phyloP scores from a whole-genome alignment of 495 filamentous ascomycete genomes.

The Penicillium lividum region DNA sequence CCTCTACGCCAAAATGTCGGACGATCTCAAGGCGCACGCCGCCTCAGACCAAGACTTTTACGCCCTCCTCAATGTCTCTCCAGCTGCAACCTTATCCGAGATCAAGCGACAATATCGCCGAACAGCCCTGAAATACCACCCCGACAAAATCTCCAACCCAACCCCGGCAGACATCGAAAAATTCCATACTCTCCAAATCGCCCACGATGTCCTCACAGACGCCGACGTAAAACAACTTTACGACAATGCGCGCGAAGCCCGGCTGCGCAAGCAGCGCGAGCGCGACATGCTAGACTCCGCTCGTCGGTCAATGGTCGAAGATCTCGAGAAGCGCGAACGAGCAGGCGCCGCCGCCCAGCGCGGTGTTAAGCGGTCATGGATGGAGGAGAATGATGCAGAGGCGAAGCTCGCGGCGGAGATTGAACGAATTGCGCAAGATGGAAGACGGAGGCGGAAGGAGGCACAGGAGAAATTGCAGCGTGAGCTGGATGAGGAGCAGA shows the following conservation, averaged over 20 bases:
- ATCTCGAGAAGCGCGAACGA: constrained; percentile 66
- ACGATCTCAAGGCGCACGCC: constrained; percentile 57
- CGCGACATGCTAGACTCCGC: constrained; percentile 65
- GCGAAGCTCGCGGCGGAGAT: constrained; percentile 61
- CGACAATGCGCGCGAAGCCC: constrained; percentile 66
- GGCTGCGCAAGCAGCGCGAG: constrained; percentile 61
- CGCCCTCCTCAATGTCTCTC: constrained; percentile 68
- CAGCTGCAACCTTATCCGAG: constrained; percentile 64
- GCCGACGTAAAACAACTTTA: constrained; percentile 62
- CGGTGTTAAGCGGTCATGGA: constrained; percentile 52
- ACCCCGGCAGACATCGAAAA: constrained; percentile 61
- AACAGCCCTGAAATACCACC: constrained; percentile 86
- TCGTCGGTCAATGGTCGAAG: constrained; percentile 73
- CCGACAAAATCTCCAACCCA: constrained; percentile 71
- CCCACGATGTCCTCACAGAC: constrained; percentile 70
- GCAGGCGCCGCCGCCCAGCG: constrained; percentile 35
- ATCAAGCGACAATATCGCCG: constrained; percentile 87
- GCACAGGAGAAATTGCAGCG: constrained; percentile 50
- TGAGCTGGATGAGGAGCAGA: constrained; percentile 52
- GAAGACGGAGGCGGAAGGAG: constrained; percentile 51
- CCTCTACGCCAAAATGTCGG: constrained; percentile 34
- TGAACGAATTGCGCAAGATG: constrained; percentile 64
- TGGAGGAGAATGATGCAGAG: constrained; percentile 53
- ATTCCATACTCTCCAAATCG: constrained; percentile 73
- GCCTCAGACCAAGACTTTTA: constrained; percentile 78